These are phyloP conservation scores for Spatholobus suberectus DNA, from an alignment of 306 rosid species.

Conservation along the genomic window DNA sequence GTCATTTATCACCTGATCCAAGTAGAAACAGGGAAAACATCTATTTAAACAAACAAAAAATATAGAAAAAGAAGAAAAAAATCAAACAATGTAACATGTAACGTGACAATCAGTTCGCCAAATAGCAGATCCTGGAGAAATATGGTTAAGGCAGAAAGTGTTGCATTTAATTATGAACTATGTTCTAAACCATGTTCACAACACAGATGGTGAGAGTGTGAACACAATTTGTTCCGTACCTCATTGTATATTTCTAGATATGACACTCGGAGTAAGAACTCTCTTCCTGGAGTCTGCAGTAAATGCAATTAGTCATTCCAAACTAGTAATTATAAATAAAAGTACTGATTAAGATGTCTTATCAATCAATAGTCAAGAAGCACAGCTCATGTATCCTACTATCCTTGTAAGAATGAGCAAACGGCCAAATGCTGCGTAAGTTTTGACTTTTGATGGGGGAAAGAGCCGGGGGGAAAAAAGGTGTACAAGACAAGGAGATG, in stretches of 20 bases:
- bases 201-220: neutral
- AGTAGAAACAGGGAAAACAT: constrained; percentile 43
- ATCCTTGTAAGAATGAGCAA: too few species aligned
- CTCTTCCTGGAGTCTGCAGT: constrained; percentile 98
- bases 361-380: constrained; percentile 14
- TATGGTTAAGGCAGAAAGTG: constrained; percentile 23
- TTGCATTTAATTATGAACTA: neutral
- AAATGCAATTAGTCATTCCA: constrained; percentile 38
- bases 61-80: neutral
- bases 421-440: too few species aligned
- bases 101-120: neutral
- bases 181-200: constrained; percentile 23
- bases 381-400: constrained; percentile 8
- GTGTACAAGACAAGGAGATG: constrained; percentile 19
- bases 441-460: too few species aligned
- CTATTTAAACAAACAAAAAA: constrained; percentile 22
- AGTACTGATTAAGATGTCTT: neutral
- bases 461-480: neutral
- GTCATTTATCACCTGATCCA: constrained; percentile 92
- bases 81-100: neutral
- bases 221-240: constrained; percentile 47
- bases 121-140: constrained; percentile 19
- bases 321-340: constrained; percentile 15
- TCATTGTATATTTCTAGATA: constrained; percentile 97
- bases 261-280: constrained; percentile 96